Percentiles rank a stretch among this genome's conserved stretches.
Conservation (phyloP, 2,329 filamentous ascomycete species). For the Penicillium sp. region DNA sequence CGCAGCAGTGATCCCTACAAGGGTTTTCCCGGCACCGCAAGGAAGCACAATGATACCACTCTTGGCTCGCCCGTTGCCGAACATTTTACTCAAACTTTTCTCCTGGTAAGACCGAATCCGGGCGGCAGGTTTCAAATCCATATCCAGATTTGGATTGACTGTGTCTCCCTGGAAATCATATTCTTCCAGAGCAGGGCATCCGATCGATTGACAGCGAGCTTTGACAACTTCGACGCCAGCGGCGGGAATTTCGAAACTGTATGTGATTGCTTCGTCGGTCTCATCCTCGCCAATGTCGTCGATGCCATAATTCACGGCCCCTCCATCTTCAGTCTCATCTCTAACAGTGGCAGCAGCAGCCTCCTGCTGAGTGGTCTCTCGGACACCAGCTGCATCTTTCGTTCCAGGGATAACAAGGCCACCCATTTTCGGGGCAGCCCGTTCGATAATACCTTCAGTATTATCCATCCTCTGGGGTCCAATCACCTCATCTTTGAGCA, state of each 20-base stretch:
- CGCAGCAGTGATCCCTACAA: conserved; percentile 96
- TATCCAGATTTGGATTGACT: conserved; percentile 85
- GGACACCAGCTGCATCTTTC: conserved; percentile 84
- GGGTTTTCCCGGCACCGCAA: conserved; percentile 93
- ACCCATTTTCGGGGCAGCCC: conserved; percentile 80
- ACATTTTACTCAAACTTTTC: conserved; percentile 98
- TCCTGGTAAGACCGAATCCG: conserved; percentile 69
- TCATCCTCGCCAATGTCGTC: conserved; percentile 76
- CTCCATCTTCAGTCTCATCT: conserved; percentile 49
- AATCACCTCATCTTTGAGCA: conserved; percentile 83
- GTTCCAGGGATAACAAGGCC: conserved; percentile 91
- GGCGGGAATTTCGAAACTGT: conserved; percentile 87
- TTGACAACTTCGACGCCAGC: conserved; percentile 81
- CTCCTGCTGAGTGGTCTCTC: conserved; percentile 60
- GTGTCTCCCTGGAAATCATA: conserved; percentile 96
- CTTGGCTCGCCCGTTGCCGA: conserved; percentile 94
- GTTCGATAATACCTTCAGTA: conserved; percentile 70
- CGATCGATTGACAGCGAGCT: conserved; percentile 82
- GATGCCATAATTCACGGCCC: conserved; percentile 68
- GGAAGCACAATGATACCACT: conserved; percentile 96
- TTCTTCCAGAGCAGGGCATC: conserved; percentile 86
- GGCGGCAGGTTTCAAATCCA: conserved; percentile 70
- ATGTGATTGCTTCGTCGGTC: conserved; percentile 75
- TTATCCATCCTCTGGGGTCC: conserved; percentile 74
- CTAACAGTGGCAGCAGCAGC: conserved; percentile 39